A percentile compares a stretch with the other conserved stretches of the same genome.
These are phyloP conservation scores for Erodium moschatum DNA, from an alignment of 441 rosid genomes.

Conservation along the genomic window DNA sequence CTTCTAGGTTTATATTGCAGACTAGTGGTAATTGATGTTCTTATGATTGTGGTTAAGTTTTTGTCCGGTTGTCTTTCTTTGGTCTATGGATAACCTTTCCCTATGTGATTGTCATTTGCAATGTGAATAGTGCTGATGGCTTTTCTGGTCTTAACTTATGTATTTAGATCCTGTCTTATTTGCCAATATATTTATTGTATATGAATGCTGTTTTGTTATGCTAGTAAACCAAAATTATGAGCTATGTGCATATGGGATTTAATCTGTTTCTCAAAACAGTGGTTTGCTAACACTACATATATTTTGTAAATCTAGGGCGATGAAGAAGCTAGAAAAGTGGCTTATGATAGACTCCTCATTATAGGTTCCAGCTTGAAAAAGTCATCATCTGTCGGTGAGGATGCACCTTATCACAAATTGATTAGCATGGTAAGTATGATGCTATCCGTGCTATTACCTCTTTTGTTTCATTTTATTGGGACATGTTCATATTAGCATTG, in stretches of 20 bases:
- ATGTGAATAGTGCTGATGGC: neutral
- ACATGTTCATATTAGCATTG: neutral
- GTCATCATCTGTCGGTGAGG: constrained; percentile 30
- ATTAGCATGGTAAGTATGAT: constrained; percentile 56
- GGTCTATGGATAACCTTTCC: neutral
- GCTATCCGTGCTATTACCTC: neutral
- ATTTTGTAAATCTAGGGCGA: constrained; percentile 43
- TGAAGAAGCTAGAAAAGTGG: constrained; percentile 70
- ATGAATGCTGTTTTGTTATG: neutral
- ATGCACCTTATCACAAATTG: constrained; percentile 46
- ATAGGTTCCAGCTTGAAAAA: constrained; percentile 45
- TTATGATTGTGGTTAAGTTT: neutral
- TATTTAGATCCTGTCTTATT: constrained; percentile 8
- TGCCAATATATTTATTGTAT: neutral
- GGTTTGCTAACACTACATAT: constrained; percentile 13
- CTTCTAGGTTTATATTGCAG: neutral
- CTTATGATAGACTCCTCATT: constrained; percentile 57
- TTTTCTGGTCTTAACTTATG: neutral
- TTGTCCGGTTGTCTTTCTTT: neutral
- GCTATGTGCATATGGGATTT: neutral
- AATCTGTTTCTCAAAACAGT: constrained; percentile 7
- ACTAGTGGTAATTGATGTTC: neutral
- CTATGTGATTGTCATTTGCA: neutral
- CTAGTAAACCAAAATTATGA: neutral
- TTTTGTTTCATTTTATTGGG: neutral